phyloP scores from a whole-genome alignment of 2,329 filamentous ascomycete species.

The Neopestalotiopsis rosae region DNA sequence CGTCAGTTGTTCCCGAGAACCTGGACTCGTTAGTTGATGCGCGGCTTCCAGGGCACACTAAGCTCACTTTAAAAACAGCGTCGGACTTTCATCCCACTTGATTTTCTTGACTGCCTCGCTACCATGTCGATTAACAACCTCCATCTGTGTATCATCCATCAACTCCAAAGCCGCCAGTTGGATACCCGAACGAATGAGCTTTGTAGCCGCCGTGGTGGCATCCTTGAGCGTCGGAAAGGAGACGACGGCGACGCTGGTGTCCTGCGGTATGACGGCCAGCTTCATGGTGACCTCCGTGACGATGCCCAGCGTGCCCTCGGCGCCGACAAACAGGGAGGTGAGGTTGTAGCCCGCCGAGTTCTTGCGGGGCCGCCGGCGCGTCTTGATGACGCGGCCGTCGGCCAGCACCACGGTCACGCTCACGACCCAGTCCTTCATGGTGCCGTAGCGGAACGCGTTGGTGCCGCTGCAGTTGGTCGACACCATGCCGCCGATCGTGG shows the following conservation, averaged over 20 bases:
- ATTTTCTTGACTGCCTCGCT: conserved; percentile 59
- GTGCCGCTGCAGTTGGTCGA: conserved; percentile 71
- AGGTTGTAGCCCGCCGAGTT: conserved; percentile 76
- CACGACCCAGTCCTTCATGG: conserved; percentile 79
- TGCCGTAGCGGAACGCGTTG: conserved; percentile 69
- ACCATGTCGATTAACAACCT: conserved; percentile 67
- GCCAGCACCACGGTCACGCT: conserved; percentile 74
- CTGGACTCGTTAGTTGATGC: conserved; percentile 21
- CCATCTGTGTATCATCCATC: conserved; percentile 70
- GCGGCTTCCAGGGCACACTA: neutral
- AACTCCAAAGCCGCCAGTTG: conserved; percentile 70
- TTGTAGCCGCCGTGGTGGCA: conserved; percentile 68
- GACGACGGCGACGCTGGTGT: conserved; percentile 69
- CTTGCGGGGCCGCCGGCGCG: conserved; percentile 69
- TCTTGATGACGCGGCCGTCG: conserved; percentile 71
- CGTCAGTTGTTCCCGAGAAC: conserved; percentile 68
- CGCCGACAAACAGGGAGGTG: conserved; percentile 71
- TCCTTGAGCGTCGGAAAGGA: conserved; percentile 63
- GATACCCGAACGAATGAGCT: conserved; percentile 68
- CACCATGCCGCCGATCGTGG: conserved; percentile 64
- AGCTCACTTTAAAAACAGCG: conserved; percentile 72
- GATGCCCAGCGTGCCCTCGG: conserved; percentile 74
- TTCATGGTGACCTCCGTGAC: conserved; percentile 75
- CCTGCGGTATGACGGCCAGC: conserved; percentile 66
- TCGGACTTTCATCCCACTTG: conserved; percentile 72